These are phyloP conservation scores for Verticillium nonalfalfae DNA, from an alignment of 2,329 filamentous ascomycete genomes.

Conservation along the genomic window DNA sequence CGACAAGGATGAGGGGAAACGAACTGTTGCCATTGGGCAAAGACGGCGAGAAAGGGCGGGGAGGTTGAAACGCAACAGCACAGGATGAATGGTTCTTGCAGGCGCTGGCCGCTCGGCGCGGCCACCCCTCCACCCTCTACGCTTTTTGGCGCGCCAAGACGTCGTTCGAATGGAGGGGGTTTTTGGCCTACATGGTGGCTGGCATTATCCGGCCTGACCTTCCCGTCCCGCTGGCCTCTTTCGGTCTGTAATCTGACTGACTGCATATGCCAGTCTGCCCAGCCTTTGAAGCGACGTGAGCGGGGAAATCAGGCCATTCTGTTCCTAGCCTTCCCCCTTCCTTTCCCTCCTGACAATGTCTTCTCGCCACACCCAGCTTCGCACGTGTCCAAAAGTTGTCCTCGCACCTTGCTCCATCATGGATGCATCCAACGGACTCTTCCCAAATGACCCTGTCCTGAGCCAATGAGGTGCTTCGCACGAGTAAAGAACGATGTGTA, in stretches of 20 bases:
- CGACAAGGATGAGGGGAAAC: background rate
- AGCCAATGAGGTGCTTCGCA: background rate
- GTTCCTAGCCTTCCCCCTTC: background rate
- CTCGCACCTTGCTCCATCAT: background rate
- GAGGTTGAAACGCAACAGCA: background rate
- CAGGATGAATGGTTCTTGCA: slow-evolving; percentile 8
- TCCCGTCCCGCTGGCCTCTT: background rate
- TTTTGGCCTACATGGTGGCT: background rate
- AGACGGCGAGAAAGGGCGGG: background rate
- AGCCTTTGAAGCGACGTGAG: background rate
- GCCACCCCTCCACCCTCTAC: background rate
- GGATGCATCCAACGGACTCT: background rate
- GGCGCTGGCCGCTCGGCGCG: slow-evolving; percentile 7
- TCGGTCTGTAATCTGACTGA: background rate
- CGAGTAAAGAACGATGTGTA: background rate
- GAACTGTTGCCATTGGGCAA: background rate
- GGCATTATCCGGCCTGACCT: background rate
- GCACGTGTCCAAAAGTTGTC: background rate
- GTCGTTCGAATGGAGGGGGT: background rate
- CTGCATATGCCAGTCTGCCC: background rate
- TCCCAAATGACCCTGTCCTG: background rate
- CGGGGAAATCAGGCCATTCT: slow-evolving; percentile 11
- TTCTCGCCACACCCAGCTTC: background rate
- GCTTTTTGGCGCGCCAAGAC: background rate
- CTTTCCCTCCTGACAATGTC: background rate